Evolutionary conservation across 2,329 filamentous ascomycete genomes (phyloP).

Genomic region (Lachnellula hyalina): DNA sequence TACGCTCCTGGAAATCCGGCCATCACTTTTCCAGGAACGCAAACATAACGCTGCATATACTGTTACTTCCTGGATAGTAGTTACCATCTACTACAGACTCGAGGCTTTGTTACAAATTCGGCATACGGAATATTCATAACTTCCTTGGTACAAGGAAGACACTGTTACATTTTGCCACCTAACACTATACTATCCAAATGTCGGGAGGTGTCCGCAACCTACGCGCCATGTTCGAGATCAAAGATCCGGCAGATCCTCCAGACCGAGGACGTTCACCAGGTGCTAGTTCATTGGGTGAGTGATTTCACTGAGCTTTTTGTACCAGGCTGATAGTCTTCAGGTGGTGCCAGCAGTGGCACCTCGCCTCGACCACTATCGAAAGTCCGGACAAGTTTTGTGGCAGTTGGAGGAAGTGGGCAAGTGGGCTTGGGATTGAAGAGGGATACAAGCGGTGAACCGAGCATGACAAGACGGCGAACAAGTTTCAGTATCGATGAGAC

Average conservation of each 20-base stretch:
- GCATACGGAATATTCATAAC: background rate
- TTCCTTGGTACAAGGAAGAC: background rate
- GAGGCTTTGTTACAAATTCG: background rate
- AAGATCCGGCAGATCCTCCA: slow-evolving; percentile 47
- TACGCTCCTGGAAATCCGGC: background rate
- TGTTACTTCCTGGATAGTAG: background rate
- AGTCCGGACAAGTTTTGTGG: slow-evolving; percentile 69
- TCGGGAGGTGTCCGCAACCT: slow-evolving; percentile 51
- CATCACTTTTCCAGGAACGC: background rate
- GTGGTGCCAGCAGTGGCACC: slow-evolving; percentile 28
- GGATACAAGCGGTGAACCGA: slow-evolving; percentile 27
- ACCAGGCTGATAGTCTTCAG: slow-evolving; percentile 16
- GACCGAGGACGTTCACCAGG: slow-evolving; percentile 67
- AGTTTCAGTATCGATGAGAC: slow-evolving; percentile 28
- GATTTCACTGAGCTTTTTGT: slow-evolving; percentile 2
- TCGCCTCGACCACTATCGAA: slow-evolving; percentile 66
- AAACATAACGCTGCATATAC: background rate
- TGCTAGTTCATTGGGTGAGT: slow-evolving; percentile 39
- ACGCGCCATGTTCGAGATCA: slow-evolving; percentile 75
- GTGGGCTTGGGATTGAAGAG: slow-evolving; percentile 39
- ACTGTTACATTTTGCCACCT: background rate
- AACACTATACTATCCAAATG: slow-evolving; percentile 15
- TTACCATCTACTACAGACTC: background rate
- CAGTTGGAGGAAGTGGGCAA: slow-evolving; percentile 52
- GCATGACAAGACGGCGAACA: slow-evolving; percentile 23